Conservation (phyloP, 225 moss, liverwort and hornwort species). For the Neckera pumila region DNA sequence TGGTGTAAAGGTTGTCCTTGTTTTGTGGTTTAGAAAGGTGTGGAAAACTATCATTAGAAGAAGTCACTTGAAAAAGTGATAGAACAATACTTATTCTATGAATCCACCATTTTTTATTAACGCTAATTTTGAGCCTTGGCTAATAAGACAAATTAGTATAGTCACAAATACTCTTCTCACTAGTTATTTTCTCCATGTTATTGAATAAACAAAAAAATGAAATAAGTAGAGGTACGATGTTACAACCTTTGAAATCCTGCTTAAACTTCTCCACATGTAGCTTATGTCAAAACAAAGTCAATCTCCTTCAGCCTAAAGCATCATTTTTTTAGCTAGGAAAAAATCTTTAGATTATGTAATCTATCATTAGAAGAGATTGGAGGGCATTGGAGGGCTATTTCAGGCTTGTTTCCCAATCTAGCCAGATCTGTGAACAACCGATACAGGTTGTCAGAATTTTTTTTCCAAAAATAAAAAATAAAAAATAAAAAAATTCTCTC, state of each 20-base stretch:
- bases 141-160: too few relatives aligned
- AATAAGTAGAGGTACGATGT: accelerated
- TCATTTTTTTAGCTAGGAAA: background rate
- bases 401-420: too few relatives aligned
- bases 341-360: background rate
- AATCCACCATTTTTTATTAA: background rate
- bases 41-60: too few relatives aligned
- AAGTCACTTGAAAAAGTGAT: too few relatives aligned
- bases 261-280: background rate
- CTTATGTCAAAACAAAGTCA: accelerated
- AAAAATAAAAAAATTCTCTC: too few relatives aligned
- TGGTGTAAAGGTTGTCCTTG: too few relatives aligned
- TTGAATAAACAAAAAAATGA: background rate
- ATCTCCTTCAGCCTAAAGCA: accelerated
- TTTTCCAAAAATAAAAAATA: too few relatives aligned
- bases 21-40: too few relatives aligned
- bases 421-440: too few relatives aligned
- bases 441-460: too few relatives aligned
- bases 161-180: background rate
- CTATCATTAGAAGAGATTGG: too few relatives aligned
- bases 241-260: accelerated
- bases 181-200: background rate
- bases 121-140: accelerated
- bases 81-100: background rate
- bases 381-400: too few relatives aligned